phyloP scores from a whole-genome alignment of 805 yeast genomes.

The Starmerella stellata region DNA sequence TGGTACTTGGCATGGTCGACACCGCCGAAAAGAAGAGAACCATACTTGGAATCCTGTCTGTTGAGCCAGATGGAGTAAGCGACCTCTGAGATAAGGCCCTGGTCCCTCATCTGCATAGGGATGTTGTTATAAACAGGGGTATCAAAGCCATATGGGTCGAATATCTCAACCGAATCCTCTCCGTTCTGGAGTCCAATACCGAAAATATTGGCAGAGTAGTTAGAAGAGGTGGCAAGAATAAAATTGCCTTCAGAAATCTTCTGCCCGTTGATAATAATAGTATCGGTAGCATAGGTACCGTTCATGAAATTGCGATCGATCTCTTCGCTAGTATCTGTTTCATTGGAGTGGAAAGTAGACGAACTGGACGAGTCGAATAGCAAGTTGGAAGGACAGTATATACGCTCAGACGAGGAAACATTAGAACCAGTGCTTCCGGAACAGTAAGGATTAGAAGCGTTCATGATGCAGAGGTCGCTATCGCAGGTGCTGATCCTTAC shows the following conservation, averaged over 20 bases:
- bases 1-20: constrained; percentile 27
- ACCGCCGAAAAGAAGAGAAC: constrained; percentile 30
- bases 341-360: constrained; percentile 12
- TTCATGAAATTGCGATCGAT: constrained; percentile 33
- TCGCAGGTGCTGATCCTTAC: constrained; percentile 61
- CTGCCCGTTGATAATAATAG: constrained; percentile 35
- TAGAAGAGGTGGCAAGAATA: constrained; percentile 55
- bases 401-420: constrained; percentile 1
- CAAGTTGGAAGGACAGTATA: constrained; percentile 16
- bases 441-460: constrained; percentile 30
- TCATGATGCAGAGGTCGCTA: constrained; percentile 50
- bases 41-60: constrained; percentile 21
- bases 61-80: constrained; percentile 34
- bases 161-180: constrained; percentile 22
- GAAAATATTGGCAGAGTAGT: constrained; percentile 39
- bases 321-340: constrained; percentile 18
- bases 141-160: constrained; percentile 6
- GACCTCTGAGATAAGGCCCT: constrained; percentile 27
- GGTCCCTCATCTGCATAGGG: constrained; percentile 23
- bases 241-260: constrained; percentile 39
- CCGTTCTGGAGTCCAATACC: constrained; percentile 24
- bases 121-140: constrained; percentile 20
- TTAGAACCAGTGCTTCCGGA: constrained; percentile 3
- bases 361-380: constrained; percentile 18
- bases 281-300: constrained; percentile 47